Base-by-base conservation (phyloP, 495 filamentous ascomycete genomes). In the Geopyxis carbonaria region DNA sequence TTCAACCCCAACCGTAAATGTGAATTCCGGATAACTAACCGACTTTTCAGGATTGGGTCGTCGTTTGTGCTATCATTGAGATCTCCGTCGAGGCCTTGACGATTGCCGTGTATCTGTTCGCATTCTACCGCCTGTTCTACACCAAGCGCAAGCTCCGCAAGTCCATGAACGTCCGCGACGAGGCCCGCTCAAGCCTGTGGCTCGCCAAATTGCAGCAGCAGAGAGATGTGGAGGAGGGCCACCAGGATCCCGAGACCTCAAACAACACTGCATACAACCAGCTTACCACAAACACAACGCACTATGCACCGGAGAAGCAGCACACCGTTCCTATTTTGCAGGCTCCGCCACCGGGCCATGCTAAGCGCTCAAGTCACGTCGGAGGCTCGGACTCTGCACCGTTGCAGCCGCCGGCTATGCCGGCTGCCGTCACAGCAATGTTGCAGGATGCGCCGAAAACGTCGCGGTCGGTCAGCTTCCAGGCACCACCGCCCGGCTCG, bases 1-100 rank as follows among this genome's bases (percentile, higher is more conserved):
- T 25, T 14, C 22, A 13, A 27, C 30, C 31, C 25, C n/a, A 5
- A 14, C 22, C 31, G 10, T 4, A 21, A 16, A 16, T 19, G 6
- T 8, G 34, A 9, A 28, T 24, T n/a, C n/a, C n/a, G n/a, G n/a
- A n/a, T n/a, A n/a, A n/a, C 36, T 36, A 37, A 31, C 18, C 15
- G 16, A 13, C 2, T 6, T 16, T 16, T 4, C 53, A 93, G 78
- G 81, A 93, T 61, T 99, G 89, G 89, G 72, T 78, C 14, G 72
- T 99, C 34, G 77, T 99, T 50, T 99, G 89, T 66, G 80, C 80
- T 55, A 79, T 99, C 55, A 95, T 99, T 61, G 89, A 99, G 64
- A 70, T 99, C 46, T 79, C 91, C 39, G 69, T 99, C 46, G 89
- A 99, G 58, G 66, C 78, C 49, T 72, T 99, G 59, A 80, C 80